These are phyloP conservation scores for Voacanga thouarsii DNA, from an alignment of 257 asterid species.

Conservation along the genomic window DNA sequence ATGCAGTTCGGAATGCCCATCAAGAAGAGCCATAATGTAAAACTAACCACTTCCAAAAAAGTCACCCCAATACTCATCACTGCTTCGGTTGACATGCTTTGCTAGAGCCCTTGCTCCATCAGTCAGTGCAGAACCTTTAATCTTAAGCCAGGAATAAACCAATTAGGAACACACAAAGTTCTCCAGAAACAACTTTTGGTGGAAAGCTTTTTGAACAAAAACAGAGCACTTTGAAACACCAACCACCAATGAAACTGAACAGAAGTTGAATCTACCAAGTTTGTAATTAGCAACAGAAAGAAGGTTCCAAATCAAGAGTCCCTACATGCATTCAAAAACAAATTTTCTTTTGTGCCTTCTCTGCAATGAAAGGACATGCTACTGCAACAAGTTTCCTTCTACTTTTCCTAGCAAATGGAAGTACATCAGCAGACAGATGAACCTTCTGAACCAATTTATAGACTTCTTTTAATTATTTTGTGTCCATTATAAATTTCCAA, in stretches of 20 bases:
- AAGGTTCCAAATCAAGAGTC: not conserved
- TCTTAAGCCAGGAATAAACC: constrained; percentile 42
- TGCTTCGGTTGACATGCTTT: constrained; percentile 70
- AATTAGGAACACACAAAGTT: constrained; percentile 5
- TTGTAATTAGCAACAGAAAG: not conserved
- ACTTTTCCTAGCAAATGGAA: not conserved
- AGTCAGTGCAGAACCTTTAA: constrained; percentile 64
- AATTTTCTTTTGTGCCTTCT: not conserved
- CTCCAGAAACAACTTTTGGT: not conserved
- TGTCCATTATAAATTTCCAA: not conserved
- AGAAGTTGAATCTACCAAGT: not conserved
- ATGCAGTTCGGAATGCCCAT: constrained; percentile 11
- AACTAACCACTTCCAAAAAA: constrained; percentile 69
- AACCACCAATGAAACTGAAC: not conserved
- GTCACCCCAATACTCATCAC: constrained; percentile 65
- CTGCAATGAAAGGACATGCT: not conserved
- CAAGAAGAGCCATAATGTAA: constrained; percentile 15
- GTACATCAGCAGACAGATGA: not conserved
- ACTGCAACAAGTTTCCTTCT: not conserved
- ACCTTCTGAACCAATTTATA: not conserved
- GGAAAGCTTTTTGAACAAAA: not conserved
- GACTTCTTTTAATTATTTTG: constrained; percentile 2
- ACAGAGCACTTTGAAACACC: not conserved
- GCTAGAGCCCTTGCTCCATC: constrained; percentile 89
- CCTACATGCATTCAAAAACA: not conserved